These are phyloP conservation scores for Auricularia auricula-judae DNA, from an alignment of 768 basidiomycete genomes.

Conservation along the genomic window DNA sequence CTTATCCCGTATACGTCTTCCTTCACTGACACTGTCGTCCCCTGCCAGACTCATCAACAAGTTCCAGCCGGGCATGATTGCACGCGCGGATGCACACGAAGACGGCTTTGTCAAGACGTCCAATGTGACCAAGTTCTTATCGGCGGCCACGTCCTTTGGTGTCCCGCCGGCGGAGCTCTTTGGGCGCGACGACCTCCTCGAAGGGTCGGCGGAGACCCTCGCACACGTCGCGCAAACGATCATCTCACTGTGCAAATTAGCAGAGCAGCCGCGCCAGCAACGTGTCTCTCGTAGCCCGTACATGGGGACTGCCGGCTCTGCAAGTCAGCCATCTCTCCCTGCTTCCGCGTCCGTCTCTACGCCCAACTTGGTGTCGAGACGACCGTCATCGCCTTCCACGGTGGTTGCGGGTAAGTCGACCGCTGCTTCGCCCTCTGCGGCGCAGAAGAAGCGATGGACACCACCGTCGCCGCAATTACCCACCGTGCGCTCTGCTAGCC, in stretches of 20 bases:
- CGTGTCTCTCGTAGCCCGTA: conserved; percentile 13
- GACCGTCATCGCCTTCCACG: conserved; percentile 4
- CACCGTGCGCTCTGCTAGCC: conserved; percentile 44
- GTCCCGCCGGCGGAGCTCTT: conserved; percentile 55
- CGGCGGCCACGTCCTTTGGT: conserved; percentile 50
- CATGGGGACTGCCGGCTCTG: conserved; percentile 22
- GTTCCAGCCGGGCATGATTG: conserved; percentile 48
- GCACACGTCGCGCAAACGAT: conserved; percentile 69
- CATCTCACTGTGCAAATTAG: conserved; percentile 51
- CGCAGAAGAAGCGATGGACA: conserved; percentile 34
- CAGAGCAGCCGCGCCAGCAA: conserved; percentile 37
- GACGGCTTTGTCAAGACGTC: conserved; percentile 54
- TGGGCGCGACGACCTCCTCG: conserved; percentile 54
- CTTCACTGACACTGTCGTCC: conserved; percentile 7
- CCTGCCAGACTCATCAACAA: conserved; percentile 64
- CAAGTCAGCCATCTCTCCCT: background rate
- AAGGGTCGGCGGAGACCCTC: conserved; percentile 41
- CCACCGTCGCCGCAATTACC: conserved; percentile 38
- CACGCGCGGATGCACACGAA: conserved; percentile 54
- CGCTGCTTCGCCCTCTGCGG: conserved; percentile 20
- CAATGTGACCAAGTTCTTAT: conserved; percentile 71
- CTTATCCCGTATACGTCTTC: conserved; percentile 4
- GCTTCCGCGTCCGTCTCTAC: conserved; percentile 43
- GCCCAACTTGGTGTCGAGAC: conserved; percentile 35
- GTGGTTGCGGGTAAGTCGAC: background rate